These are phyloP conservation scores for Thalassiosira livingstoniorum DNA, from an alignment of 352 stramenopile genomes.

Conservation along the genomic window DNA sequence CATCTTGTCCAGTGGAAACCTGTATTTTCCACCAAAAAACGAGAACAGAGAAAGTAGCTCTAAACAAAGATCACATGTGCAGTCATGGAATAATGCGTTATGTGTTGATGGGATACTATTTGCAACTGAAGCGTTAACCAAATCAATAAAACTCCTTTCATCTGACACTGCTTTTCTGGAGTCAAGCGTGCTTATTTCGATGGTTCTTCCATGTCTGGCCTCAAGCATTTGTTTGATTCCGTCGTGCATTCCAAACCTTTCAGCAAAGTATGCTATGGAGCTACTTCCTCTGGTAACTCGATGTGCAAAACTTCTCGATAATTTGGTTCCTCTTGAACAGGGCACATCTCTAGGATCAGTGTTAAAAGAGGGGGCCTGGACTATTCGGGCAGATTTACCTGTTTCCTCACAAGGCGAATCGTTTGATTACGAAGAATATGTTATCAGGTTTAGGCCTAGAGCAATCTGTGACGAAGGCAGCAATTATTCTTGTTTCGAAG, in stretches of 20 bases:
- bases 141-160: constrained; percentile 57
- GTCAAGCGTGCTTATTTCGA: constrained; percentile 41
- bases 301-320: constrained; percentile 65
- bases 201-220: constrained; percentile 73
- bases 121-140: constrained; percentile 51
- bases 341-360: constrained; percentile 51
- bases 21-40: constrained; percentile 54
- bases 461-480: constrained; percentile 24
- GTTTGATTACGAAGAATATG: constrained; percentile 73
- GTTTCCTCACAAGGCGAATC: constrained; percentile 51
- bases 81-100: constrained; percentile 58
- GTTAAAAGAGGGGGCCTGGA: constrained; percentile 73
- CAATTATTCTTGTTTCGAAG: constrained; percentile 64
- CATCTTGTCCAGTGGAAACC: constrained; percentile 49
- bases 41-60: constrained; percentile 17
- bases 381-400: constrained; percentile 64
- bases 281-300: constrained; percentile 73
- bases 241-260: constrained; percentile 79
- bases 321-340: constrained; percentile 41
- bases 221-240: constrained; percentile 76
- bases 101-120: constrained; percentile 61
- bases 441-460: constrained; percentile 61
- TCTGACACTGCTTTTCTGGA: constrained; percentile 15
- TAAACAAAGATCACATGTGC: constrained; percentile 29
- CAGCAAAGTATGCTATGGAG: constrained; percentile 71